phyloP scores from a whole-genome alignment of 257 asterid genomes.

The Echites panduratus region DNA sequence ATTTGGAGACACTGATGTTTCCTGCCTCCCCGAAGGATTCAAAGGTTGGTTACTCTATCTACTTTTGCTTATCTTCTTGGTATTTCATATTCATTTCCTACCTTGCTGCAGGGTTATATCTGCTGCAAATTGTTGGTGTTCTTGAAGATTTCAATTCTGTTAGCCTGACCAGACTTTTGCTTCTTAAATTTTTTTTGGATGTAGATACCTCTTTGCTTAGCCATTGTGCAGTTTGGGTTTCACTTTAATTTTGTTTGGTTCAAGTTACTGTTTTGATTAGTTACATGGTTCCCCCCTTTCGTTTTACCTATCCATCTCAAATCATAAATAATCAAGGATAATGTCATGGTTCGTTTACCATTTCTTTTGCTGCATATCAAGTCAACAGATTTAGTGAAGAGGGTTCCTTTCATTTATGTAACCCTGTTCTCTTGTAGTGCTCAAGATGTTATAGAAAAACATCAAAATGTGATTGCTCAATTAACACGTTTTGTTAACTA shows the following conservation, averaged over 20 bases:
- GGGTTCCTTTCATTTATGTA: background rate
- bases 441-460: background rate
- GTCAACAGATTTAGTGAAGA: background rate
- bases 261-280: too few species aligned
- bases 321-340: slow-evolving; percentile 1
- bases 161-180: background rate
- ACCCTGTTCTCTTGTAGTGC: background rate
- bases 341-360: background rate
- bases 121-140: background rate
- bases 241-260: too few species aligned
- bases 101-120: background rate
- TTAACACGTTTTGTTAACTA: background rate
- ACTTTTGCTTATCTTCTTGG: background rate
- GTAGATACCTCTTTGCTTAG: background rate
- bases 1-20: slow-evolving; percentile 6
- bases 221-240: background rate
- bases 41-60: slow-evolving; percentile 2
- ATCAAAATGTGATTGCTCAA: background rate
- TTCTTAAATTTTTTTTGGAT: background rate
- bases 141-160: background rate
- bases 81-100: background rate
- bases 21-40: background rate
- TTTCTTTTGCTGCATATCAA: background rate
- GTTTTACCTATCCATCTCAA: background rate
- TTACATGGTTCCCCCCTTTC: background rate